Conservation (phyloP, 2,329 filamentous ascomycete genomes). For the Aaosphaeria pasadenensis region DNA sequence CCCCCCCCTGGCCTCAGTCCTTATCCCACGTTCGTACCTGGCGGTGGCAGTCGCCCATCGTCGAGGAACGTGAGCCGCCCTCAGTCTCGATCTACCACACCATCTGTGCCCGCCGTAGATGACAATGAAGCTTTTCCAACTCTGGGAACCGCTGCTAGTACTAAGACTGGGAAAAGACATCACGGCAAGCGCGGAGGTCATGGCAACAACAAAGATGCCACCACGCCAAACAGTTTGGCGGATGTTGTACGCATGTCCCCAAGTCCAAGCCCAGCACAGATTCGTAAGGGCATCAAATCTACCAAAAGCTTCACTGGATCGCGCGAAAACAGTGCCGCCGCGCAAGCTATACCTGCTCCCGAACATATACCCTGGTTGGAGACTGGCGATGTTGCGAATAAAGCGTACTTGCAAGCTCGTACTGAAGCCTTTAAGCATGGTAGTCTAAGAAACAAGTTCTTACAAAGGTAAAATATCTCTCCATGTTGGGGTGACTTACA, state of each 20-base stretch:
- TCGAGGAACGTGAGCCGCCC: slow-evolving; percentile 85
- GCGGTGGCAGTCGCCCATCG: slow-evolving; percentile 60
- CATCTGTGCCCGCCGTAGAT: slow-evolving; percentile 74
- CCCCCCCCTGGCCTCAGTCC: slow-evolving; percentile 70
- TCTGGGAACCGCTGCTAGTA: slow-evolving; percentile 69
- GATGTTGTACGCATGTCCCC: slow-evolving; percentile 96
- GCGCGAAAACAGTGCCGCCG: slow-evolving; percentile 75
- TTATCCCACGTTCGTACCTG: slow-evolving; percentile 57
- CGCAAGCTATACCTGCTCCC: slow-evolving; percentile 79
- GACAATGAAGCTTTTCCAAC: slow-evolving; percentile 95
- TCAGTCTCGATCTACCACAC: slow-evolving; percentile 61
- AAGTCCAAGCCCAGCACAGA: slow-evolving; percentile 66
- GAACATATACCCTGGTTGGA: slow-evolving; percentile 96
- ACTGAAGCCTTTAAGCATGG: slow-evolving; percentile 97
- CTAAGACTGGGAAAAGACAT: slow-evolving; percentile 83
- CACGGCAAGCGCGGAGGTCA: slow-evolving; percentile 88
- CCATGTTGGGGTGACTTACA: neutral
- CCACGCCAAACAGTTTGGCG: slow-evolving; percentile 70
- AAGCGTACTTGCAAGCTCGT: slow-evolving; percentile 89
- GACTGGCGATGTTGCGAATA: slow-evolving; percentile 86
- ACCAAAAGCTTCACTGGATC: slow-evolving; percentile 65
- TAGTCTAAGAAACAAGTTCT: slow-evolving; percentile 91
- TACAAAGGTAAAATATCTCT: slow-evolving; percentile 71
- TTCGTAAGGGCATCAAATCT: slow-evolving; percentile 59
- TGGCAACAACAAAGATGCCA: slow-evolving; percentile 54